phyloP scores from a whole-genome alignment of 1,284 basidiomycete genomes.

The Fomitiporia mediterranea region DNA sequence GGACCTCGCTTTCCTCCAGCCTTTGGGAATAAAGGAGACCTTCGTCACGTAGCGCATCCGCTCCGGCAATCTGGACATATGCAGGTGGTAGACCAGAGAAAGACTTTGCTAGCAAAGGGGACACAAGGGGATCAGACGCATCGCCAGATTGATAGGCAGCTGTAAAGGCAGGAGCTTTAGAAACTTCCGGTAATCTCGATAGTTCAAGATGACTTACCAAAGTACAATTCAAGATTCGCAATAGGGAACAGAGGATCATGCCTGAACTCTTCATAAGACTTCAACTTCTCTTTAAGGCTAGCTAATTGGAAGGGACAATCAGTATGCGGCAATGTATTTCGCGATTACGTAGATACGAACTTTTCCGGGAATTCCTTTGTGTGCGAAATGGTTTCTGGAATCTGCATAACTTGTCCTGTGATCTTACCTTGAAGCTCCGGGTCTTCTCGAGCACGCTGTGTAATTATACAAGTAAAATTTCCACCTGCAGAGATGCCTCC shows the following conservation, averaged over 20 bases:
- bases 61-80: conserved; percentile 23
- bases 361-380: conserved; percentile 14
- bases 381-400: conserved; percentile 7
- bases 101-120: conserved; percentile 22
- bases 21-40: conserved; percentile 24
- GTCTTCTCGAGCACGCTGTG: conserved; percentile 24
- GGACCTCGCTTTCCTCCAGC: conserved; percentile 20
- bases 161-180: conserved; percentile 3
- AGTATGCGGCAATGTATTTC: neutral
- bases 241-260: conserved; percentile 20
- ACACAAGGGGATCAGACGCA: conserved; percentile 17
- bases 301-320: too few species aligned
- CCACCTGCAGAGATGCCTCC: conserved; percentile 27
- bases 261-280: conserved; percentile 25
- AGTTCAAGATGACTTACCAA: conserved; percentile 5
- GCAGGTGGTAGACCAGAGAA: conserved; percentile 22
- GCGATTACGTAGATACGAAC: neutral
- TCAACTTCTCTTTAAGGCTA: conserved; percentile 22
- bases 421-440: conserved; percentile 12
- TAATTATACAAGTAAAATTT: conserved; percentile 23
- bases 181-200: too few species aligned
- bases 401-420: conserved; percentile 17
- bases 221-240: neutral
- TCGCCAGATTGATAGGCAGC: conserved; percentile 19
- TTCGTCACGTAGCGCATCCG: conserved; percentile 26